These are phyloP conservation scores for Nothophoma quercina DNA, from an alignment of 2,329 filamentous ascomycete genomes.

Conservation along the genomic window DNA sequence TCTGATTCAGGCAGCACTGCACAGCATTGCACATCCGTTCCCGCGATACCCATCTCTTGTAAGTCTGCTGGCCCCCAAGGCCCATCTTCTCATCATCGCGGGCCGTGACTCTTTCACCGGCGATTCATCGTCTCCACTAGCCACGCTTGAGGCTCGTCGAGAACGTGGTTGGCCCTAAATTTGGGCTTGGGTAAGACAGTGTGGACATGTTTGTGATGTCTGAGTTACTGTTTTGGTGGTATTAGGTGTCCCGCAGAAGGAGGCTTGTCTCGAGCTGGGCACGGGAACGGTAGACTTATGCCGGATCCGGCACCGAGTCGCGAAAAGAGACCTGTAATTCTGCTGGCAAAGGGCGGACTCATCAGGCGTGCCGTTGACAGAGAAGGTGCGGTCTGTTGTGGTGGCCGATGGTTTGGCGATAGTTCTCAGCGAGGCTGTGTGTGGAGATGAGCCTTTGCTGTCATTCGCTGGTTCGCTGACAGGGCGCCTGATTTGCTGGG, in stretches of 20 bases:
- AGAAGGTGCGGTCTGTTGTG: constrained; percentile 3
- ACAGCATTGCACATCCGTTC: background rate
- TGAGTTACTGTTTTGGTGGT: background rate
- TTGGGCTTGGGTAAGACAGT: constrained; percentile 7
- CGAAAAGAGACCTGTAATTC: background rate
- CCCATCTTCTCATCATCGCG: constrained; percentile 7
- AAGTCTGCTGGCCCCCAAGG: constrained; percentile 11
- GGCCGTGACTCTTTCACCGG: constrained; percentile 3
- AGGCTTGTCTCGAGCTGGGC: constrained; percentile 12
- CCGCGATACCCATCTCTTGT: constrained; percentile 10
- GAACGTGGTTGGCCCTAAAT: constrained; percentile 6
- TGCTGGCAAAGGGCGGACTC: background rate
- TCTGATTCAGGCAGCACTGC: constrained; percentile 7
- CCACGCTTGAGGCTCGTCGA: constrained; percentile 16
- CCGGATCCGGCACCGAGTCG: constrained; percentile 6
- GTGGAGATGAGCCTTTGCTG: background rate
- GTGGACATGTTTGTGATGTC: background rate
- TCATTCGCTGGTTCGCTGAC: constrained; percentile 1
- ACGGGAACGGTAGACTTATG: background rate
- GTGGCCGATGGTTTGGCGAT: constrained; percentile 16
- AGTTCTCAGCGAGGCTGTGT: constrained; percentile 16
- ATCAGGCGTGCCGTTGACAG: constrained; percentile 9
- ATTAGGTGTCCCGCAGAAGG: constrained; percentile 3
- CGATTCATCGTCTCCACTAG: constrained; percentile 9
- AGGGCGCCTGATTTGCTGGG: constrained; percentile 4